Conservation (phyloP, 2,329 filamentous ascomycete genomes). For the Clonostachys rosea region DNA sequence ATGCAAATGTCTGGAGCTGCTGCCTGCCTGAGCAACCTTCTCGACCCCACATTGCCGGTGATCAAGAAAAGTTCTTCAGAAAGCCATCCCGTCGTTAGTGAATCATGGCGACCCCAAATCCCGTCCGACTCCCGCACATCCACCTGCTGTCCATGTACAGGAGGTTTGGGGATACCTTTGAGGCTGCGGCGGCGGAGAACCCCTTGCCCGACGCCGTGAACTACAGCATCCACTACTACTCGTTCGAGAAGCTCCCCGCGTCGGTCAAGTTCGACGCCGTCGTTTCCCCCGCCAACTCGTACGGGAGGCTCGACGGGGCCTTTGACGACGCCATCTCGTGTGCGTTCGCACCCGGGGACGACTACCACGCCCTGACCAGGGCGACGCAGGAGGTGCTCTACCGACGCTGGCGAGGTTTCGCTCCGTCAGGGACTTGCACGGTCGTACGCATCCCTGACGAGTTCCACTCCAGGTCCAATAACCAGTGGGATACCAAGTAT, state of each 20-base stretch:
- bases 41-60: too few species aligned
- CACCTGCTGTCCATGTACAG: slow-evolving; percentile 4
- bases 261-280: slow-evolving; percentile 36
- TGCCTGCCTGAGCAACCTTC: too few species aligned
- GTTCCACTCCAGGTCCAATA: slow-evolving; percentile 21
- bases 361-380: slow-evolving; percentile 41
- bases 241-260: slow-evolving; percentile 27
- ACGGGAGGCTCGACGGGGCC: slow-evolving; percentile 46
- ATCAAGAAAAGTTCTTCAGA: too few species aligned
- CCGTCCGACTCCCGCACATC: slow-evolving; percentile 2
- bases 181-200: slow-evolving; percentile 19
- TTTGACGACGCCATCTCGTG: slow-evolving; percentile 51
- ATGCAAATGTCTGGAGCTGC: too few species aligned
- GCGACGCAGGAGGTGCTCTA: slow-evolving; percentile 39
- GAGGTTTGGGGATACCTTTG: slow-evolving; percentile 30
- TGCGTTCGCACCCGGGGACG: slow-evolving; percentile 33
- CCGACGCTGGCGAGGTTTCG: slow-evolving; percentile 40
- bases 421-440: slow-evolving; percentile 44
- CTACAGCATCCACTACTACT: slow-evolving; percentile 28
- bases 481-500: slow-evolving; percentile 33
- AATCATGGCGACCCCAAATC: too few species aligned
- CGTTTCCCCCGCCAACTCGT: slow-evolving; percentile 51
- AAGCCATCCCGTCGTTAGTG: too few species aligned
- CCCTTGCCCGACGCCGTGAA: slow-evolving; percentile 19
- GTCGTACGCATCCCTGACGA: slow-evolving; percentile 35